Percentiles rank a stretch among this genome's conserved stretches.
phyloP scores from a whole-genome alignment of 257 asterid species.

The Capsicum rhomboideum region DNA sequence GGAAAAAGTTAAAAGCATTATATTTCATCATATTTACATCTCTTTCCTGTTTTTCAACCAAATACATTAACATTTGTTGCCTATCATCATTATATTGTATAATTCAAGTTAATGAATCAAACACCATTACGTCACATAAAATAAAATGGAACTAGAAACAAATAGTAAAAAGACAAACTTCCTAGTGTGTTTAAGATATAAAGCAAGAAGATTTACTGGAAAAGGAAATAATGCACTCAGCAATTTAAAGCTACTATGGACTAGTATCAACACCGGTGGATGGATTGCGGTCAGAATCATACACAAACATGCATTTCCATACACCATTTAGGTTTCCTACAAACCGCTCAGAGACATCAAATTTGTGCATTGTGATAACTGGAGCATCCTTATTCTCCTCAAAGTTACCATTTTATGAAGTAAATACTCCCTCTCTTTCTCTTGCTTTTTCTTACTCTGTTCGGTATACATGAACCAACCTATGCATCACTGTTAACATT shows the following conservation, averaged over 20 bases:
- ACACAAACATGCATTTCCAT: constrained; percentile 25
- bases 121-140: neutral
- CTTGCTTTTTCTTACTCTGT: constrained; percentile 10
- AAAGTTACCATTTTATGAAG: constrained; percentile 5
- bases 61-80: too few species aligned
- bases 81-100: too few species aligned
- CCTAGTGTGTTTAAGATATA: neutral
- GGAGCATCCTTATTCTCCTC: constrained; percentile 10
- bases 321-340: constrained; percentile 14
- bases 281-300: neutral
- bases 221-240: constrained; percentile 6
- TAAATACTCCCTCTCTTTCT: constrained; percentile 22
- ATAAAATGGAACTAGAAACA: neutral
- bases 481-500: constrained; percentile 14
- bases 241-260: constrained; percentile 7
- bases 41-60: too few species aligned
- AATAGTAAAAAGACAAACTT: neutral
- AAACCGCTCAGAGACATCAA: constrained; percentile 10
- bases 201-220: neutral
- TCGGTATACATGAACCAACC: constrained; percentile 20
- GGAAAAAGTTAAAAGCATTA: too few species aligned
- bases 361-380: constrained; percentile 9
- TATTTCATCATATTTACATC: too few species aligned
- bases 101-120: too few species aligned
- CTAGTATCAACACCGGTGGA: neutral